Evolutionary conservation across 495 filamentous ascomycete genomes (phyloP).

Genomic region (Trichoderma virens): DNA sequence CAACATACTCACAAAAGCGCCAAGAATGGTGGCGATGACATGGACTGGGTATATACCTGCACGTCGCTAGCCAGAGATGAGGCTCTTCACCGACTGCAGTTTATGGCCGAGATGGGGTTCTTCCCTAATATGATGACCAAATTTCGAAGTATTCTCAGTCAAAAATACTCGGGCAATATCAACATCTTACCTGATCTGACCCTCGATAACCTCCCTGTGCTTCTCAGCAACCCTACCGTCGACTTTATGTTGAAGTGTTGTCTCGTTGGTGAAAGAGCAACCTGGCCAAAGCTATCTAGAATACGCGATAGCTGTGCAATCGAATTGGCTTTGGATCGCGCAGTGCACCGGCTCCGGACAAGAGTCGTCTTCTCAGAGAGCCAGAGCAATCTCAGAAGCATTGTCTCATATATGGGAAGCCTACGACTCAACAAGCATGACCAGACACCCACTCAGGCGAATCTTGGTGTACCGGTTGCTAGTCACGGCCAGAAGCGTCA

Average conservation of each 20-base stretch:
- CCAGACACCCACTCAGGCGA: neutral
- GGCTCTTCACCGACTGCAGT: slow-evolving; percentile 69
- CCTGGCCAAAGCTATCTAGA: slow-evolving; percentile 80
- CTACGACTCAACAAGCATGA: neutral
- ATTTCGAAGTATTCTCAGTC: slow-evolving; percentile 68
- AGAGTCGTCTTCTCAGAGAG: slow-evolving; percentile 73
- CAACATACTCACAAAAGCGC: slow-evolving; percentile 24
- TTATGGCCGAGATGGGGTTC: slow-evolving; percentile 73
- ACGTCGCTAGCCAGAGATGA: slow-evolving; percentile 76
- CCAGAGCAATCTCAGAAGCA: slow-evolving; percentile 26
- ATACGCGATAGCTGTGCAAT: slow-evolving; percentile 79
- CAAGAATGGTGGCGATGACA: slow-evolving; percentile 19
- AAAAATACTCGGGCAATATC: slow-evolving; percentile 93
- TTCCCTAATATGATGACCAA: slow-evolving; percentile 79
- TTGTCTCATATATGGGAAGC: neutral
- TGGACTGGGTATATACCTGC: slow-evolving; percentile 58
- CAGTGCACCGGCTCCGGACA: slow-evolving; percentile 67
- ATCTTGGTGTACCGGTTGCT: neutral
- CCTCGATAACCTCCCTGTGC: slow-evolving; percentile 63
- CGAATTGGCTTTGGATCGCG: slow-evolving; percentile 77
- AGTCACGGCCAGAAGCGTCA: slow-evolving; percentile 2
- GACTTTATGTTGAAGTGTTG: slow-evolving; percentile 82
- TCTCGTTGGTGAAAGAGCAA: slow-evolving; percentile 71
- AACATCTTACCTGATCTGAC: slow-evolving; percentile 81
- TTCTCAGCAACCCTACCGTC: slow-evolving; percentile 77